These are phyloP conservation scores for Mortierella sp. DNA, from an alignment of 371 early-diverging fungal genomes.

Conservation along the genomic window DNA sequence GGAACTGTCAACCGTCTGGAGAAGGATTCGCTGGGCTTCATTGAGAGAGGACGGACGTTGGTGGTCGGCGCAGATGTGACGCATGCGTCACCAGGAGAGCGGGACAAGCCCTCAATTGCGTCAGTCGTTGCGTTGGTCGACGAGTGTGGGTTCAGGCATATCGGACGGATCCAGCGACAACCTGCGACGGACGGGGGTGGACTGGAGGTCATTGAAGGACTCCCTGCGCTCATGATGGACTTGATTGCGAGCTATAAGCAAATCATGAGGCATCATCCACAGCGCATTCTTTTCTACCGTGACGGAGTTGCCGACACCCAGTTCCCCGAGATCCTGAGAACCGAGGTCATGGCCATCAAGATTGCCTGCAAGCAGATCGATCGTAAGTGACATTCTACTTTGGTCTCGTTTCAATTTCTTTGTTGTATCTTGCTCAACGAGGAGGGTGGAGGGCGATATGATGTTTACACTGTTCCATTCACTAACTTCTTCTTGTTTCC, in stretches of 20 bases:
- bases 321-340: constrained; percentile 66
- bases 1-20: constrained; percentile 61
- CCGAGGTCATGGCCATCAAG: constrained; percentile 65
- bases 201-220: constrained; percentile 68
- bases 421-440: too few species aligned
- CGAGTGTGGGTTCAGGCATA: constrained; percentile 72
- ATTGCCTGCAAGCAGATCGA: constrained; percentile 54
- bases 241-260: constrained; percentile 59
- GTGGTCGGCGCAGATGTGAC: constrained; percentile 76
- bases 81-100: constrained; percentile 62
- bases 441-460: background rate
- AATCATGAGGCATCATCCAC: constrained; percentile 53
- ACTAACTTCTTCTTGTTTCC: background rate
- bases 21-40: constrained; percentile 39
- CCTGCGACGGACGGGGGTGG: constrained; percentile 55
- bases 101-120: constrained; percentile 45
- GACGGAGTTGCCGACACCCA: constrained; percentile 82
- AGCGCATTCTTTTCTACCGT: constrained; percentile 77
- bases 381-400: constrained; percentile 11
- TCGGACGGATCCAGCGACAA: constrained; percentile 75
- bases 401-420: background rate
- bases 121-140: constrained; percentile 66
- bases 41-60: constrained; percentile 61
- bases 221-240: constrained; percentile 61
- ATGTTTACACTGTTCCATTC: background rate